phyloP scores from a whole-genome alignment of 345 rosid species.

The Isatis tinctoria region DNA sequence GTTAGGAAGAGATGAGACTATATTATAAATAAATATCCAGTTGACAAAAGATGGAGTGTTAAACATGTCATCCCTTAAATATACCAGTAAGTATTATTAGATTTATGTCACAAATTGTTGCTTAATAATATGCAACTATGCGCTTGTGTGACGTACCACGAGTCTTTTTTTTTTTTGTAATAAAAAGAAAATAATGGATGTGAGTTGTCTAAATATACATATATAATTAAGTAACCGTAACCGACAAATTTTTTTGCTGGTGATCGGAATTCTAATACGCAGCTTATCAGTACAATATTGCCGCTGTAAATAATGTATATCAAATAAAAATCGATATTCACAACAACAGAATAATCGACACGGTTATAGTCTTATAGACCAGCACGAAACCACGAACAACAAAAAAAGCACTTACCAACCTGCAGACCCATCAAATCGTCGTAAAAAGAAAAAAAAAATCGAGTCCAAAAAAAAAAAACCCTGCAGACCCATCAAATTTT shows the following conservation, averaged over 20 bases:
- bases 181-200: neutral
- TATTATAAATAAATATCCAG: neutral
- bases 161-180: neutral
- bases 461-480: too few relatives aligned
- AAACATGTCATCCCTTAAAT: neutral
- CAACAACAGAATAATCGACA: too few relatives aligned
- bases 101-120: neutral
- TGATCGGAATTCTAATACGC: neutral
- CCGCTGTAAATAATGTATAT: neutral
- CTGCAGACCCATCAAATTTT: too few relatives aligned
- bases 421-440: too few relatives aligned
- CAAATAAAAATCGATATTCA: neutral
- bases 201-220: neutral
- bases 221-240: neutral
- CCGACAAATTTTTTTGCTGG: neutral
- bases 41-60: slow-evolving; percentile 18
- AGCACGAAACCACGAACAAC: too few relatives aligned
- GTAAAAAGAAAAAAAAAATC: too few relatives aligned
- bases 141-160: neutral
- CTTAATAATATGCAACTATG: neutral
- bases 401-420: too few relatives aligned
- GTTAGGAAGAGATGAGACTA: neutral
- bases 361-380: too few relatives aligned
- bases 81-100: neutral
- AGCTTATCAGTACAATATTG: neutral